Evolutionary conservation across 176 grass and related monocot genomes (phyloP).

Genomic region (Phoenix roebelenii): DNA sequence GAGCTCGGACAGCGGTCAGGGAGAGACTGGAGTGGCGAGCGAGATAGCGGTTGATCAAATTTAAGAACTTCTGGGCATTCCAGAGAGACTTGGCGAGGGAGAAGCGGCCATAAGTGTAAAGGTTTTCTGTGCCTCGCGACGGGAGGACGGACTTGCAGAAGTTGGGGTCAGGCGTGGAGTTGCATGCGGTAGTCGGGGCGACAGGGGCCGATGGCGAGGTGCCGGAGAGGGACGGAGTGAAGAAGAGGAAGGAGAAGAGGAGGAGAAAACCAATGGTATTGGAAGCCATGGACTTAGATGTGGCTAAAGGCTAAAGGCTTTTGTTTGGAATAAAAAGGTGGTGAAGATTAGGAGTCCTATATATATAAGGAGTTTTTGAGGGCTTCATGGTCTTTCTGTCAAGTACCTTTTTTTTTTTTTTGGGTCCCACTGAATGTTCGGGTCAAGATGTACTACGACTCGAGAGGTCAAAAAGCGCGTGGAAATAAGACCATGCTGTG

Average conservation of each 20-base stretch:
- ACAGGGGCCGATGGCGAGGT: constrained; percentile 12
- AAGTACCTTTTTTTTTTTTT: no score
- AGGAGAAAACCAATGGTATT: constrained; percentile 21
- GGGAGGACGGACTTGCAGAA: constrained; percentile 65
- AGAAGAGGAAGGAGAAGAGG: constrained; percentile 25
- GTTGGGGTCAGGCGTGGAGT: constrained; percentile 42
- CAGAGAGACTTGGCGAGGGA: constrained; percentile 56
- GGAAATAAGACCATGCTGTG: no score
- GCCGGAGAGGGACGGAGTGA: constrained; percentile 25
- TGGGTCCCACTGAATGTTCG: no score
- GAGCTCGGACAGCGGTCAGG: constrained; percentile 30
- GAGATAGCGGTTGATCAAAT: constrained; percentile 45
- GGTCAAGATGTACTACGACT: no score
- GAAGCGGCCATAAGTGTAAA: constrained; percentile 70
- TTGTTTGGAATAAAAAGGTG: no score
- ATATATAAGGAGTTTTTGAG: no score
- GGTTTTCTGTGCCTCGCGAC: constrained; percentile 26
- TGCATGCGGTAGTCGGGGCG: constrained; percentile 67
- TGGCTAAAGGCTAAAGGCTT: no score
- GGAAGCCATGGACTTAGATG: not conserved
- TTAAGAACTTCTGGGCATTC: constrained; percentile 35
- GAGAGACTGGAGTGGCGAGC: constrained; percentile 31
- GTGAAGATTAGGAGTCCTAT: no score
- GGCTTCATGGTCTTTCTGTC: no score
- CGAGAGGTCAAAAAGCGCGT: no score